Base-by-base conservation (phyloP, 2,329 filamentous ascomycete species). In the Talaromyces funiculosus region DNA sequence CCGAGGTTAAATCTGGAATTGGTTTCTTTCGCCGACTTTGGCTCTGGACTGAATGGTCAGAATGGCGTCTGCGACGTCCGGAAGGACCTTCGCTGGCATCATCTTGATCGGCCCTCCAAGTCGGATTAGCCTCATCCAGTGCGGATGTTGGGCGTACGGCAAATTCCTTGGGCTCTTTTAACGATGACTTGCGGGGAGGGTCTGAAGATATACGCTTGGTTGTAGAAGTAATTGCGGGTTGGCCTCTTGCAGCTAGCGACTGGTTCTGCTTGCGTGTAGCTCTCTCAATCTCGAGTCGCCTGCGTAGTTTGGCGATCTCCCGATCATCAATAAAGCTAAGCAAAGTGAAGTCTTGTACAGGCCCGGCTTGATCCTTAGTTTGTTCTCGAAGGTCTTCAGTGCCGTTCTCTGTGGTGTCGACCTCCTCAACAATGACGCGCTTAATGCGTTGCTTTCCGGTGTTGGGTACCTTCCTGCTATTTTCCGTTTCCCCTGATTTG, bases 1-100 rank as follows among this genome's bases (percentile, higher is more conserved):
- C 84, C 3, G 84, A 87, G 5, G 84, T 87, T 81, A 85, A 81
- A 61, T 85, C 83, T 26, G 78, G 76, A 14, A 76, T 74, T 38
- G 73, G 73, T 40, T 76, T 78, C 29, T 77, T 80, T 49, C 80
- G 81, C 54, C 81, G 80, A 9, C 78, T 78, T 57, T 78, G 78
- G 33, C 79, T 80, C 5, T 80, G 69, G 38, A 79, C 74, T 0
- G 82, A 82, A 45, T 75, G 67, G 14, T 81, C 77, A 4, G 74
- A 77, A 61, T 77, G 71, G 42, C 74, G 70, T 65, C 75, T 67
- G 40, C 67, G 65, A 33, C 73, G 73, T 31, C 71, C 70, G 33
- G 71, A 69, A 10, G 64, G 62, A 43, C 70, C 62, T 10, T 63
- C 69, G 4, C 75, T 69, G 12, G 64, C 68, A 51, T 72, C 68